A percentile compares a stretch with the other conserved stretches of the same genome.
phyloP scores from a whole-genome alignment of 495 filamentous ascomycete species.

The Aspergillus egyptiacus region DNA sequence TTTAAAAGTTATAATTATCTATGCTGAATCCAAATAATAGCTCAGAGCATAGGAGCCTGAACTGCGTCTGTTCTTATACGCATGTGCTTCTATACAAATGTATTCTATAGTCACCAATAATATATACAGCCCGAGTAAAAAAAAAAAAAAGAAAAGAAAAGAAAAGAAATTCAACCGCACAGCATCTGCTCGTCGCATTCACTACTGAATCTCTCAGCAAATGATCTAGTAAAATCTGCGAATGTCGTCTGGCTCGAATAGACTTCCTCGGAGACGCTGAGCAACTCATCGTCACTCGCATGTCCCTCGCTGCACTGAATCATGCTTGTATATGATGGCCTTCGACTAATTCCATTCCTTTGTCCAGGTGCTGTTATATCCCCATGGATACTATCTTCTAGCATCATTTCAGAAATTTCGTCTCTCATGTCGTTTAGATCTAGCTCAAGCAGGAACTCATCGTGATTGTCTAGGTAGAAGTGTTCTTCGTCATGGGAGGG shows the following conservation, averaged over 20 bases:
- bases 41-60: no score
- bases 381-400: no score
- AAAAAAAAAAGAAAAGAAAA: no score
- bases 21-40: no score
- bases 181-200: neutral
- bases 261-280: neutral
- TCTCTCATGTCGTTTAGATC: neutral
- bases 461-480: neutral
- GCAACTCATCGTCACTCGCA: constrained; percentile 8
- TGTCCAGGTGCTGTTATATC: no score
- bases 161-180: no score
- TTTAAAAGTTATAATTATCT: no score
- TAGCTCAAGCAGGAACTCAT: neutral
- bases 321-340: neutral
- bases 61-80: no score
- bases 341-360: no score
- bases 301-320: no score
- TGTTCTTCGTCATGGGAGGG: neutral
- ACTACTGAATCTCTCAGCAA: neutral
- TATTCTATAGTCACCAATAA: neutral
- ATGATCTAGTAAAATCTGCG: neutral
- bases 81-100: neutral
- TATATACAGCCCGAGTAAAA: neutral
- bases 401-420: neutral
- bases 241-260: neutral